These are phyloP conservation scores for Trifolium subterraneum DNA, from an alignment of 306 rosid genomes.

Conservation along the genomic window DNA sequence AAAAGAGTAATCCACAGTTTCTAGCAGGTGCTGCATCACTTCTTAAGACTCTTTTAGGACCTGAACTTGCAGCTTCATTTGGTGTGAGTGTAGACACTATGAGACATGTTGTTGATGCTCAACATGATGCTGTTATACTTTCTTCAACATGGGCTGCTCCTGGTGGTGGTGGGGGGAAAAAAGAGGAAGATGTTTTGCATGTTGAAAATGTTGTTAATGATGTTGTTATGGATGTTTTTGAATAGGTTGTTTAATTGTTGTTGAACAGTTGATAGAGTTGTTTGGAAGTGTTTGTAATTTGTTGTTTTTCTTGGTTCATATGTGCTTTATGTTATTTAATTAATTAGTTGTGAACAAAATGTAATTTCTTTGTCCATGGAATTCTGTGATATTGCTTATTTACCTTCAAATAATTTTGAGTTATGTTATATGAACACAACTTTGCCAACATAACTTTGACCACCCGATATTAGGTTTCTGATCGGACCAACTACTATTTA, in stretches of 20 bases:
- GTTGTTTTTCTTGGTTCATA: too few species aligned
- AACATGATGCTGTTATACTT: constrained; percentile 24
- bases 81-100: constrained; percentile 57
- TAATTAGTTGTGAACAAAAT: too few species aligned
- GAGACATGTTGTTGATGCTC: constrained; percentile 11
- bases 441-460: too few species aligned
- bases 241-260: not conserved
- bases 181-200: constrained; percentile 16
- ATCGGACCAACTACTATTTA: too few species aligned
- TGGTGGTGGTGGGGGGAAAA: constrained; percentile 5
- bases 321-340: too few species aligned
- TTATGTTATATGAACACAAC: too few species aligned
- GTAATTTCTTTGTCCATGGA: too few species aligned
- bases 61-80: constrained; percentile 73
- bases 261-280: not conserved
- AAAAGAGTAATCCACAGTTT: constrained; percentile 67
- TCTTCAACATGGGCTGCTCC: constrained; percentile 43
- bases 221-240: constrained; percentile 25
- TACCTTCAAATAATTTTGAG: too few species aligned
- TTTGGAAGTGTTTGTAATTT: not conserved
- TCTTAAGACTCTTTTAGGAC: constrained; percentile 55
- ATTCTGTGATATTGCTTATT: too few species aligned
- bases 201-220: not conserved
- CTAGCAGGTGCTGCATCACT: constrained; percentile 70
- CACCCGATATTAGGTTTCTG: too few species aligned